Base-by-base conservation (phyloP, 2,329 filamentous ascomycete species). In the Ceratocystis alfenasii region DNA sequence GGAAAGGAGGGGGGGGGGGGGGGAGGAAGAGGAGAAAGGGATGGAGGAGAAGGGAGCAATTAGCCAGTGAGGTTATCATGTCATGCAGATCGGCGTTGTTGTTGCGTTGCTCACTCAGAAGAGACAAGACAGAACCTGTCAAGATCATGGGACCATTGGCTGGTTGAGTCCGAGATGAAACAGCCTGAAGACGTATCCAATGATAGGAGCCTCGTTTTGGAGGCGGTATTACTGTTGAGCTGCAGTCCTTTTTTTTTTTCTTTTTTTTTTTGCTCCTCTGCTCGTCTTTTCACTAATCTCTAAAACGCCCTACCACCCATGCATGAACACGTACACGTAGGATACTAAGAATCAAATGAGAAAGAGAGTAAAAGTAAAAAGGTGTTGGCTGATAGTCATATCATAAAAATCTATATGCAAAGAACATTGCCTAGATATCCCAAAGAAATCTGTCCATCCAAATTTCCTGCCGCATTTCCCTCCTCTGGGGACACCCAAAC, bases 401-500 rank as follows among this genome's bases (percentile, higher is more conserved):
- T 63, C 61, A 63, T 63, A 63, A 63, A 63, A 41, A 63, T 63
- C 61, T 63, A 63, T 48, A 33, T 63, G 61, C 41, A 63, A 50
- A 45, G 10, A 63, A 63, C 44, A 48, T 46, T 63, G 61, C 61
- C 25, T 48, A 63, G 61, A 63, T 48, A 30, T 48, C 44, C 17
- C 36, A 46, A 62, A 46, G 60, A 45, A 46, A 62, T n/a, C 36
- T 62, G 36, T 28, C 36, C 36, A 45, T 44, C 60, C 36, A 63
- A 48, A 50, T 50, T 63, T 45, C 61, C 44, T 59, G 55, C 28
- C 55, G 6, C 33, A 36, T 30, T 63, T 30, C 61, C 44, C 41
- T 30, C 30, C 61, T 59, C 61, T 59, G 28, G 36, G 28, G 12
- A 59, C 30, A 59, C 30, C 28, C 53, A 6, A 57, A 33, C 61